Base-by-base conservation (phyloP, 768 basidiomycete species). In the Chalciporus piperatus region DNA sequence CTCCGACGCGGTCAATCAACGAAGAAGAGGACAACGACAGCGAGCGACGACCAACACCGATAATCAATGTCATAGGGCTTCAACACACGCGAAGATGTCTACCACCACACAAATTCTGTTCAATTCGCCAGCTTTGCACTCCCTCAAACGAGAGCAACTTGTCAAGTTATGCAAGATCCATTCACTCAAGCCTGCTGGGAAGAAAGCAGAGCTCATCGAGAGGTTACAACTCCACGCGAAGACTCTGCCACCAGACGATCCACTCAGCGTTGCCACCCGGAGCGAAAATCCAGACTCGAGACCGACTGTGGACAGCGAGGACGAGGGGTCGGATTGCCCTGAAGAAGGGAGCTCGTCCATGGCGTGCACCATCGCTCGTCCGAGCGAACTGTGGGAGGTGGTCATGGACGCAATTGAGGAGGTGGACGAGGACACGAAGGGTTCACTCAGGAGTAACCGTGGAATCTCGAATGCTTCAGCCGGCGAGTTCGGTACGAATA, bases 121-220 rank as follows among this genome's bases (percentile, higher is more conserved):
- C 71, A 89, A 92, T 68, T 89, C 89, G 4, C 87, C 90, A 0
- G 90, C 91, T 2, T 69, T 93, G 25, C 82, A 90, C 63, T 86
- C 89, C 19, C 79, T 93, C 39, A 91, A 89, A 64, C 85, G 91
- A 44, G 84, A 88, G 41, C 90, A 93, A 62, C 86, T 92, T 39
- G 77, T 89, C 47, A 89, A 87, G 56, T 76, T 93, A 45, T 93
- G 90, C 81, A 92, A 92, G 68, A 79, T 84, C 27, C 87, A 93
- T 65, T 75, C 81, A 0, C 75, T 93, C 63, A 91, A 89, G 68
- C 89, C 87, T 0, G 76, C 78, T 16, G 90, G 91, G 17, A 92
- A 92, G 78, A 92, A 85, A 59, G 66, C 70, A 4, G 88, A 92
- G 5, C 75, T 93, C 52, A 77, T 93, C 56, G 75, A 82, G 33